Evolutionary conservation across 2,329 filamentous ascomycete species (phyloP).

Genomic region (Graphilbum ipis-grandicollis): DNA sequence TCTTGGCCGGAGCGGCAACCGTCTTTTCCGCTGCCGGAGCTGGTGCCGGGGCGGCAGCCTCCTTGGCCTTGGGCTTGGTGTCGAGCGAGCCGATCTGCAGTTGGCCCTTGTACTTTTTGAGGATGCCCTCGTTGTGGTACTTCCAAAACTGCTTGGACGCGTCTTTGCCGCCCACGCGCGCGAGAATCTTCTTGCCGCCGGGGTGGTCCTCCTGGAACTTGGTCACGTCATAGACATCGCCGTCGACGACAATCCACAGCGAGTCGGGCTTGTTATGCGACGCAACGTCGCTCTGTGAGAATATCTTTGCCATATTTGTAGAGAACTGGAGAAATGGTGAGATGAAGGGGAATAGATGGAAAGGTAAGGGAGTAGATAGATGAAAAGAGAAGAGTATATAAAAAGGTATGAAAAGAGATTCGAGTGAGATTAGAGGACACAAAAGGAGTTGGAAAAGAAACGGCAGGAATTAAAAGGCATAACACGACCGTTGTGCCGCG

Average conservation of each 20-base stretch:
- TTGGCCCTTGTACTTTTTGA: conserved; percentile 70
- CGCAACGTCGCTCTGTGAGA: conserved; percentile 70
- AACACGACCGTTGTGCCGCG: too few species aligned
- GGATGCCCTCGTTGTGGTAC: conserved; percentile 68
- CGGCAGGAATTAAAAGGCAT: too few species aligned
- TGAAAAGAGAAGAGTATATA: neutral
- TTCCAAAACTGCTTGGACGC: conserved; percentile 54
- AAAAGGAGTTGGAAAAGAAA: too few species aligned
- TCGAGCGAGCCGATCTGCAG: conserved; percentile 78
- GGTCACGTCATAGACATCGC: conserved; percentile 90
- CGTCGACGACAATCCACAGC: conserved; percentile 81
- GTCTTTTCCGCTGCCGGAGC: conserved; percentile 26
- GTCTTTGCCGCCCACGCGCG: conserved; percentile 46
- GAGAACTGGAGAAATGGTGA: conserved; percentile 9
- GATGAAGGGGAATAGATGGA: neutral
- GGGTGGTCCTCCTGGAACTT: conserved; percentile 76
- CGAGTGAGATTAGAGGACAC: too few species aligned
- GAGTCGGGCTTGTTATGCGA: conserved; percentile 77
- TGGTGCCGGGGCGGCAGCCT: conserved; percentile 36
- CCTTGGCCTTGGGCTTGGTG: conserved; percentile 56
- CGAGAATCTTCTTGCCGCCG: conserved; percentile 50
- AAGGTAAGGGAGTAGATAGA: neutral
- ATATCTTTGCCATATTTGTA: conserved; percentile 72
- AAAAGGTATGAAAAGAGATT: neutral
- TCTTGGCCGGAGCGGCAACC: conserved; percentile 20